These are phyloP conservation scores for Cryptosporidium viatorum DNA, from an alignment of 169 alveolate genomes.

Conservation along the genomic window DNA sequence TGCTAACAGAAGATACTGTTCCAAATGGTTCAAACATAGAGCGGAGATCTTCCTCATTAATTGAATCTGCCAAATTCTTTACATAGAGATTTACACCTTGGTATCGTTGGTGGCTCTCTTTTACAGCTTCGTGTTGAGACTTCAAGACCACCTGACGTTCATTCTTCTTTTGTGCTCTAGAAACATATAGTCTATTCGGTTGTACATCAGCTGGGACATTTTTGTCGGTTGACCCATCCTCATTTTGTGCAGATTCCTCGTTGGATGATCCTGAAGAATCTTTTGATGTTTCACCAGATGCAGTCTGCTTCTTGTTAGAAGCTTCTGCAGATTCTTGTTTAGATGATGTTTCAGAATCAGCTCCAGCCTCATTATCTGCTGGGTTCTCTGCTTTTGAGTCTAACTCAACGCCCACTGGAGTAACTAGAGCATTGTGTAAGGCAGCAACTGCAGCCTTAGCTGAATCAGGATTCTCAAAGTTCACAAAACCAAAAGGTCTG, in stretches of 20 bases:
- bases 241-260: conserved; percentile 53
- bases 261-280: conserved; percentile 7
- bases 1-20: conserved; percentile 90
- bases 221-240: conserved; percentile 25
- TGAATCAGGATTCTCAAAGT: conserved; percentile 86
- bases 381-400: conserved; percentile 1
- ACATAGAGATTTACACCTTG: conserved; percentile 91
- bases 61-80: conserved; percentile 91
- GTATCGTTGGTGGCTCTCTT: conserved; percentile 79
- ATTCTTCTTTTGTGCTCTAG: conserved; percentile 91
- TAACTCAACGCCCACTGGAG: conserved; percentile 78
- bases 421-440: conserved; percentile 85
- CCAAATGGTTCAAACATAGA: conserved; percentile 92
- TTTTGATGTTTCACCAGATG: neutral
- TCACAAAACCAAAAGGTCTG: conserved; percentile 89
- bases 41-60: conserved; percentile 89
- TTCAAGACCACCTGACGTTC: conserved; percentile 89
- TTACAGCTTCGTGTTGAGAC: conserved; percentile 85
- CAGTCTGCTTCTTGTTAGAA: neutral
- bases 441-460: conserved; percentile 91
- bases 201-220: conserved; percentile 79
- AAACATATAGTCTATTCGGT: conserved; percentile 84
- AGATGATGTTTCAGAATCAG: neutral
- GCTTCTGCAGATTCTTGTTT: conserved; percentile 59
- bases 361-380: conserved; percentile 1